Evolutionary conservation across 2,329 filamentous ascomycete genomes (phyloP), one percentile per base, ranked within the genome.

Genomic region (Plectosphaerella cucumerina): DNA sequence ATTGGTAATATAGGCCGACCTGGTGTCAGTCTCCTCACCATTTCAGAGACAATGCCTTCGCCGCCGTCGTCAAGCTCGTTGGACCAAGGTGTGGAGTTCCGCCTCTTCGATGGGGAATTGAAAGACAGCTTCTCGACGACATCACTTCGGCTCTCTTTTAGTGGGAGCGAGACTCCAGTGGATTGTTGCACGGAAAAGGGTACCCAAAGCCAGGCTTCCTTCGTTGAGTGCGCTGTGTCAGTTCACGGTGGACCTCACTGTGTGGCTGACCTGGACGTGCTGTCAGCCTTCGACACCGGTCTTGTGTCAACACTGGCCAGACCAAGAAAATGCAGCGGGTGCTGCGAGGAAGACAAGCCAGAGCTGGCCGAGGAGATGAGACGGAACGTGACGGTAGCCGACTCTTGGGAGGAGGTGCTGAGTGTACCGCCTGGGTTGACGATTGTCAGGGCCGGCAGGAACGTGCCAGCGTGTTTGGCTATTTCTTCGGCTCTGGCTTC

Each of bases 111-210:
- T 14, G 50, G 50, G 1, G 22, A 22, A 15, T 17, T 14, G 9
- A 37, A 47, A 4, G 21, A 53, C 26, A 47, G 33, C 31, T 53
- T 53, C 11, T 11, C 12, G 12, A 12, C 17, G 9, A 31, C 47
- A 5, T 39, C 45, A 20, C 20, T 47, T 14, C 41, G 23, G 10
- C 42, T 50, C 2, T 50, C 49, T 4, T 46, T 50, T n/a, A 50
- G n/a, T n/a, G n/a, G n/a, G n/a, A n/a, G n/a, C n/a, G n/a, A n/a
- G n/a, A n/a, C n/a, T n/a, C n/a, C n/a, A n/a, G n/a, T n/a, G n/a
- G n/a, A n/a, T n/a, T n/a, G n/a, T n/a, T n/a, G n/a, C n/a, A n/a
- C n/a, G n/a, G n/a, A n/a, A n/a, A n/a, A n/a, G n/a, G n/a, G n/a
- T n/a, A n/a, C n/a, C n/a, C n/a, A n/a, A n/a, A n/a, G 31, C 15